Base-by-base conservation (phyloP, 208 protist species). In the Trypanosoma grayi region DNA sequence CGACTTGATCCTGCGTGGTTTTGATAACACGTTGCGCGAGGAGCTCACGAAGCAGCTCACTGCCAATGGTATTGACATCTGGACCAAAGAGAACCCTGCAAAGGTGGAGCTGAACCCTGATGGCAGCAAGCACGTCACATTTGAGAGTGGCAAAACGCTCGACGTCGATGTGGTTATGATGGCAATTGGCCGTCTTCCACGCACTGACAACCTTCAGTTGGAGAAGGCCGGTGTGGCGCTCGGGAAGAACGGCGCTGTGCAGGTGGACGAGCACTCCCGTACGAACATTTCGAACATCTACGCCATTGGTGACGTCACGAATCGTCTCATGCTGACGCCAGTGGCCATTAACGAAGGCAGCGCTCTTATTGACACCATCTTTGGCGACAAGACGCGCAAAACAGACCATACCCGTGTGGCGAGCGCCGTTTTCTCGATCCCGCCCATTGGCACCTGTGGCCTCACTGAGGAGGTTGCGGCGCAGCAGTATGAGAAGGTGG, bases 301-400 rank as follows among this genome's bases (percentile, higher is more conserved):
- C 71, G 98, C 98, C 24, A 99, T 99, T 70, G 98, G 98, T 39
- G 98, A 99, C 67, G 82, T 97, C 20, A 98, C 85, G 36, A 56
- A 93, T 68, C 80, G 88, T 25, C 18, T 97, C 5, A 90, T 94
- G 82, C 77, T 97, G 47, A 97, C 92, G 28, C 92, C 92, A 2
- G 87, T 97, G 13, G 92, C 92, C n/a, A 93, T 97, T 56, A 81
- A 88, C 63, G 92, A 97, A 67, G 89, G 79, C 20, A 68, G 71
- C 22, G 76, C 83, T 18, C 72, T 97, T 36, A 71, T 83, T 16
- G 86, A 97, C 27, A 94, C 88, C 13, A 66, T 95, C 59, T 97
- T 95, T 62, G 89, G 78, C 47, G 63, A 69, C 22, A 92, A 87
- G 56, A 75, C 76, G 13, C 65, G 75, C 40, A 66, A 79, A 25